Evolutionary conservation across 345 rosid genomes (phyloP), one percentile per base, ranked within the genome.

Genomic region (Gossypium anomalum): DNA sequence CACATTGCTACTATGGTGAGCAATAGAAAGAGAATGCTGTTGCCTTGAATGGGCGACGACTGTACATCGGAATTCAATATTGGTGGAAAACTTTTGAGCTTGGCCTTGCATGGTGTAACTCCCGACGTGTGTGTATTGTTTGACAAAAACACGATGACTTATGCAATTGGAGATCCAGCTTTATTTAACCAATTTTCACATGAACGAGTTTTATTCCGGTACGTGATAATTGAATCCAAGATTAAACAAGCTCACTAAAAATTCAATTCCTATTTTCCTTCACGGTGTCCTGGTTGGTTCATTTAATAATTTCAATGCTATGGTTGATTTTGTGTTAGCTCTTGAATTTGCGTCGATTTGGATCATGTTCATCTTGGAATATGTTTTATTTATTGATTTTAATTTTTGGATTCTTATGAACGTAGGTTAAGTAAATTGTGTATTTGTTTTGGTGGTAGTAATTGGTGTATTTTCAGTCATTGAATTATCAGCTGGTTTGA

Each of bases 221-320:
- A 56, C 48, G 63, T 76, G 75, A 78, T 65, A 9, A 75, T 52
- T 61, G 71, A 56, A 52, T 75, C 62, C 67, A 72, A 70, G 53
- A 62, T 38, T 64, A 59, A 63, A 76, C 47, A 71, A 71, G 67
- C 19, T 71, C 25, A 6, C 64, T 59, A 77, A 66, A 70, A 38
- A 62, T 68, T 51, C 41, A 75, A 43, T 44, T 38, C 13, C 13
- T 49, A 47, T 29, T 52, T 52, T 72, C 38, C 59, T 52, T 44
- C 29, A 4, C 44, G 13, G 16, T 58, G 44, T 64, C 45, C 12
- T 20, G 3, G 68, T 53, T 53, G 58, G 9, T 77, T 76, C 73
- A 72, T 77, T 74, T 61, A 29, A 23, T 38, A 19, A 53, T 22
- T 34, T 22, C 23, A 23, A 66, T 27, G 58, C 72, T 53, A 45